Percentiles rank a stretch among this genome's conserved stretches.
These are phyloP conservation scores for Cyclanthera cordifolia DNA, from an alignment of 306 rosid genomes.

Conservation along the genomic window DNA sequence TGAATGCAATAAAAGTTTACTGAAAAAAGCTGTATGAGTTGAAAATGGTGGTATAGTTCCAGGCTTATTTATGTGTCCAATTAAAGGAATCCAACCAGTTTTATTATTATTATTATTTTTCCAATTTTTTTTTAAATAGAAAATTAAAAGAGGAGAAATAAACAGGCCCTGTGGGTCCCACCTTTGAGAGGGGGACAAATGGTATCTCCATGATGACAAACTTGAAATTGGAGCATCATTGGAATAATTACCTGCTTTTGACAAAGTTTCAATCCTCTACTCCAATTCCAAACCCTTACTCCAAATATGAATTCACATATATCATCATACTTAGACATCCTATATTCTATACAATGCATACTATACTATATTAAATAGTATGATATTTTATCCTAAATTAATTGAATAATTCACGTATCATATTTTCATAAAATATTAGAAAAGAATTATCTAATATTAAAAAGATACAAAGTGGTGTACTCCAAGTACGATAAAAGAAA, in stretches of 20 bases:
- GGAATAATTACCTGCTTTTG: constrained; percentile 20
- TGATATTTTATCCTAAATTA: too few species aligned
- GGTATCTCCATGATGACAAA: constrained; percentile 68
- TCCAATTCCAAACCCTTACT: background rate
- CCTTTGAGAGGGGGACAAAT: constrained; percentile 37
- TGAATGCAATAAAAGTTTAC: background rate
- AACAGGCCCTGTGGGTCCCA: constrained; percentile 36
- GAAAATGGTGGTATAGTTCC: background rate
- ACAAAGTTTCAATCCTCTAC: constrained; percentile 10
- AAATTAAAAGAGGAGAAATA: background rate
- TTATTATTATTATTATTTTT: background rate
- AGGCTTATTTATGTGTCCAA: constrained; percentile 3
- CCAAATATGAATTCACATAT: background rate
- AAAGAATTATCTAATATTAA: too few species aligned
- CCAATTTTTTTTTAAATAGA: background rate
- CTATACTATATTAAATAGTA: too few species aligned
- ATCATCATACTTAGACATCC: too few species aligned
- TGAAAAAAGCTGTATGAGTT: background rate
- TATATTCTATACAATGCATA: too few species aligned
- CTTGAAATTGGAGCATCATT: constrained; percentile 46
- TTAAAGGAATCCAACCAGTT: constrained; percentile 7
- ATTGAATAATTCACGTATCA: too few species aligned
- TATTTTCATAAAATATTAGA: too few species aligned
- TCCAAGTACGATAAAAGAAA: too few species aligned
- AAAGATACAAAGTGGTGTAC: too few species aligned